Base-by-base conservation (phyloP, 495 filamentous ascomycete species). In the Talaromyces wortmannii region DNA sequence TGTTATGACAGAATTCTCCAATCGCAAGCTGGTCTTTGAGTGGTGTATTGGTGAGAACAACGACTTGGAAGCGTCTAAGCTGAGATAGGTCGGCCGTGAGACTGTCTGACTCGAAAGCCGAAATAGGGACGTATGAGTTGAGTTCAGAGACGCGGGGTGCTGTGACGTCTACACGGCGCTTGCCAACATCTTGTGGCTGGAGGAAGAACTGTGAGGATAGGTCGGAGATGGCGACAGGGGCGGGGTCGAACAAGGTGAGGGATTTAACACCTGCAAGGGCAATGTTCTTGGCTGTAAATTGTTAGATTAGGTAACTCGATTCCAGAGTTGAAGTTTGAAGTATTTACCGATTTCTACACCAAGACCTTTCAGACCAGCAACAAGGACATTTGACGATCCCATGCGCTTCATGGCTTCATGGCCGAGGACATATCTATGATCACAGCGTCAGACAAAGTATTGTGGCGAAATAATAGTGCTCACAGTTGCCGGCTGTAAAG, bases 401-500 rank as follows among this genome's bases (percentile, higher is more conserved):
- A 99, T 99, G 54, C 92, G 89, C 76, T 95, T 97, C 95, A 99
- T 99, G 52, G 95, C 95, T 77, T 99, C 95, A 72, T 97, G 95
- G 31, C 95, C 95, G 55, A 99, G 83, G 50, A 98, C 94, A 70
- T 98, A 95, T 47, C 79, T 82, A 32, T 36, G 55, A 16, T 48
- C 50, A 62, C 44, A 62, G 52, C 32, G 57, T 49, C 18, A 36
- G 17, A 44, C 33, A 17, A 18, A 12, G n/a, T 32, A 54, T 16
- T 6, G 6, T 32, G 16, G 18, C 33, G 23, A 23, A 23, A 23
- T 4, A 45, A 52, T 23, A 61, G 12, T 23, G 72, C 77, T 67
- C 64, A 87, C 76, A 99, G 89, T 73, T 99, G 95, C 55, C 95
- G 83, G 71, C 91, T 96, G 80, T 99, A 99, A 59, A 99, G 81